Evolutionary conservation across 2,329 filamentous ascomycete species (phyloP), one percentile per base, ranked within the genome.

Genomic region (Neofusicoccum parvum): DNA sequence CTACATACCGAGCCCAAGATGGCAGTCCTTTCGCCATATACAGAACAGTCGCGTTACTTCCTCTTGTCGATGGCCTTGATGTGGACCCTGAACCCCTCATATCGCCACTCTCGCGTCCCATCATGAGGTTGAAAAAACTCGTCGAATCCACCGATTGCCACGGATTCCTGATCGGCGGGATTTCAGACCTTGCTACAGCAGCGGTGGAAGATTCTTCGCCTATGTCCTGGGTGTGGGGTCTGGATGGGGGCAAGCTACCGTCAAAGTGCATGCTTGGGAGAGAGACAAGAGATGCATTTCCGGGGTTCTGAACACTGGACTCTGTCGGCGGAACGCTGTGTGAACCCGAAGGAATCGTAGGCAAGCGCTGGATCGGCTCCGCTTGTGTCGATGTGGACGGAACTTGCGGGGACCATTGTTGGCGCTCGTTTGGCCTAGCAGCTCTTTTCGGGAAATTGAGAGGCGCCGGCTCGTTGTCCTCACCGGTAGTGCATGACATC

Each of bases 1-100:
- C 17, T 36, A 32, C 64, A n/a, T 62, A 65, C 64, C 64, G 48
- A 23, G 64, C 64, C 64, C 64, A 65, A 10, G 54, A 15, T 17
- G 64, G 64, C 10, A 65, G 39, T 10, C 46, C 56, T 15, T 41
- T 34, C 5, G 64, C 64, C 14, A 60, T 14, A 32, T 65, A 23
- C 1, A 60, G 20, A 7, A 54, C 64, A 17, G 54, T 53, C 7
- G 41, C 53, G 20, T 43, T 59, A 17, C 63, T 65, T 10, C 34
- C 45, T 14, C 43, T 32, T 39, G 62, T 64, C 4, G 49, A 10
- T 15, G 62, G 50, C 41, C 62, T 20, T 32, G 51, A 65, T n/a
- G 36, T 10, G 2, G 43, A 39, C 32, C 46, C 59, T 9, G 48
- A 51, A 5, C 41, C 12, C 10, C 45, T 58, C 11, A 15, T 20